Percentiles rank a stretch among this genome's conserved stretches.
Evolutionary conservation across 345 rosid genomes (phyloP).

Genomic region (Moricandia moricandioides): DNA sequence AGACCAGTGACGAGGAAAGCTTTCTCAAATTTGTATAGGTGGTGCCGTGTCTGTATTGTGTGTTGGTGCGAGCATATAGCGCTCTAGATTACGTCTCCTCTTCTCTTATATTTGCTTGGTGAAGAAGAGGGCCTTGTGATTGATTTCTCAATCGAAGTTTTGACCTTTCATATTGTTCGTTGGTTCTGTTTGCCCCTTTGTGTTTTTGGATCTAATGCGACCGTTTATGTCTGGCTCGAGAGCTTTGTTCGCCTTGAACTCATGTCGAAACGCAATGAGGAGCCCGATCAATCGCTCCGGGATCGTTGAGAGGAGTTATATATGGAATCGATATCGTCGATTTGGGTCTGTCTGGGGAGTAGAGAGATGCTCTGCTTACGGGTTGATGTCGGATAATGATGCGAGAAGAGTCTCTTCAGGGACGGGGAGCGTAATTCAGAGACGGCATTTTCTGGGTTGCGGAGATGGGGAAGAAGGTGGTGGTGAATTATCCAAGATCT

Average conservation of each 20-base stretch:
- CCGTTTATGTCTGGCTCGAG: constrained; percentile 53
- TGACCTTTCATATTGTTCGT: not conserved
- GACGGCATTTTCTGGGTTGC: constrained; percentile 78
- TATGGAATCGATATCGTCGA: constrained; percentile 39
- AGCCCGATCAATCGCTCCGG: constrained; percentile 29
- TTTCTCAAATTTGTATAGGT: not conserved
- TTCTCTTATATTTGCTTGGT: constrained; percentile 2
- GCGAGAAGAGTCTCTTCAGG: constrained; percentile 7
- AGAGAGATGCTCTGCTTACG: constrained; percentile 23
- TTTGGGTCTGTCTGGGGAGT: constrained; percentile 44
- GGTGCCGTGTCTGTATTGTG: constrained; percentile 11
- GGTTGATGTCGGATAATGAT: constrained; percentile 14
- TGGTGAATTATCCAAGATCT: constrained; percentile 68
- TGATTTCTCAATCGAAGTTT: not conserved
- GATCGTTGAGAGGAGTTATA: not conserved
- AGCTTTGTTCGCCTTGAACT: constrained; percentile 43
- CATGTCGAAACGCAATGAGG: constrained; percentile 39
- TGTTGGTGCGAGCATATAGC: constrained; percentile 20
- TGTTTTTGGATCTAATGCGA: constrained; percentile 45
- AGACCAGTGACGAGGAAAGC: constrained; percentile 17
- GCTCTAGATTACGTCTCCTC: constrained; percentile 24
- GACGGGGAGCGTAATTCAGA: constrained; percentile 36
- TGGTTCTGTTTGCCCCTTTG: not conserved
- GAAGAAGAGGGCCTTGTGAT: constrained; percentile 21
- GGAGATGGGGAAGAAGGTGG: constrained; percentile 96